These are phyloP conservation scores for Erodium maritimum DNA, from an alignment of 345 rosid species.

Conservation along the genomic window DNA sequence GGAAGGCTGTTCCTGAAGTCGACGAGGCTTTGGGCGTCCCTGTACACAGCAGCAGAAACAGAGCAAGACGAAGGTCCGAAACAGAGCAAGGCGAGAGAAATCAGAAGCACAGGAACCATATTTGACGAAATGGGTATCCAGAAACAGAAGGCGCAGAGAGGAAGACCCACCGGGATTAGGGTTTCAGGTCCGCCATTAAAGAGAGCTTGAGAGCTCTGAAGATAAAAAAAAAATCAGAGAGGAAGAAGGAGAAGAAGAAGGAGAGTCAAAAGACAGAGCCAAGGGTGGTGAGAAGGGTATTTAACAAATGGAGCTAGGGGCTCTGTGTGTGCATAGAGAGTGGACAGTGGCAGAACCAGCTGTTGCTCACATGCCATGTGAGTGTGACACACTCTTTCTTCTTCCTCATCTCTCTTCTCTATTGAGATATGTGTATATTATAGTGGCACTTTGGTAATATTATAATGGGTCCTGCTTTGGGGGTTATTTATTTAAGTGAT, in stretches of 20 bases:
- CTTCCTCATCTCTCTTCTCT: neutral
- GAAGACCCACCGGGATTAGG: slow-evolving; percentile 16
- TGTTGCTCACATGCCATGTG: neutral
- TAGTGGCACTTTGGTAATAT: neutral
- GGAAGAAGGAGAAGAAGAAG: neutral
- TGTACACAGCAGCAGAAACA: slow-evolving; percentile 3
- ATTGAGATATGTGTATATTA: no score
- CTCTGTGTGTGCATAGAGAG: neutral
- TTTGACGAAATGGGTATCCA: slow-evolving; percentile 51
- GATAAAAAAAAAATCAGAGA: neutral
- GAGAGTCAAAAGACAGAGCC: neutral
- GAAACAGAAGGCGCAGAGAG: slow-evolving; percentile 35
- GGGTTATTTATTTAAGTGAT: neutral
- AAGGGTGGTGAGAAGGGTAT: neutral
- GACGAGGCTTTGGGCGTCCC: slow-evolving; percentile 45
- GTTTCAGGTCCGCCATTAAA: neutral
- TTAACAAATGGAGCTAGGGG: neutral
- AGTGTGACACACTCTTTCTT: neutral
- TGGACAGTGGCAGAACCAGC: neutral
- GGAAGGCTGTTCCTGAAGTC: slow-evolving; percentile 44
- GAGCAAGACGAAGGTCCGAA: neutral
- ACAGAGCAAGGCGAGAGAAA: no score
- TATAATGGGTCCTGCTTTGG: no score
- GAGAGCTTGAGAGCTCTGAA: neutral
- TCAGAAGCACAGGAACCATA: slow-evolving; percentile 13